Evolutionary conservation across 257 asterid genomes (phyloP).

Genomic region (Solanum peruvianum): DNA sequence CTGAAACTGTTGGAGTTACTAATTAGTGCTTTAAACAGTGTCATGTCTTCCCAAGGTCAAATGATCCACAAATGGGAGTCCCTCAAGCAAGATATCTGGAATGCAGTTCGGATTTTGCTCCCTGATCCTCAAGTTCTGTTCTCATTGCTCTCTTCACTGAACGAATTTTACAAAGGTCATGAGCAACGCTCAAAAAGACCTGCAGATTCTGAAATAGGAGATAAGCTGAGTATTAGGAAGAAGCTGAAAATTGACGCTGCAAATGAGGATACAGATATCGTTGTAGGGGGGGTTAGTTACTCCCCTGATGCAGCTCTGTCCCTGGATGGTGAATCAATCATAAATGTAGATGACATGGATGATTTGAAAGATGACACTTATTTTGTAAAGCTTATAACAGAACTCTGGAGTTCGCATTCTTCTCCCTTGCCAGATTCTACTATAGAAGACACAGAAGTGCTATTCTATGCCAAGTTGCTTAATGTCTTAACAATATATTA

Average conservation of each 20-base stretch:
- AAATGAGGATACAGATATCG: slow-evolving; percentile 50
- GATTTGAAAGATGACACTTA: slow-evolving; percentile 20
- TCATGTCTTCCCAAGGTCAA: slow-evolving; percentile 20
- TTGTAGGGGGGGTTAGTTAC: slow-evolving; percentile 53
- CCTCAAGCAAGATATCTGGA: slow-evolving; percentile 49
- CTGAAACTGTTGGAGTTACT: slow-evolving; percentile 61
- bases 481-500: slow-evolving; percentile 49
- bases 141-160: slow-evolving; percentile 61
- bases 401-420: slow-evolving; percentile 42
- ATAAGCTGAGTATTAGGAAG: slow-evolving; percentile 24
- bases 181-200: slow-evolving; percentile 43
- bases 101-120: slow-evolving; percentile 45
- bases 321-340: slow-evolving; percentile 24
- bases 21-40: slow-evolving; percentile 27
- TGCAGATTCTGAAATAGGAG: slow-evolving; percentile 39
- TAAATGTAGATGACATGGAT: slow-evolving; percentile 29
- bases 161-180: slow-evolving; percentile 31
- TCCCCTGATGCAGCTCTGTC: slow-evolving; percentile 24
- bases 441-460: slow-evolving; percentile 38
- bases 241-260: slow-evolving; percentile 40
- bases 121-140: slow-evolving; percentile 79
- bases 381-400: slow-evolving; percentile 24
- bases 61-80: slow-evolving; percentile 29
- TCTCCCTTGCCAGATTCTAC: slow-evolving; percentile 15
- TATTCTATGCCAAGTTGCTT: slow-evolving; percentile 65